Evolutionary conservation across 768 basidiomycete genomes (phyloP), one percentile per base, ranked within the genome.

Genomic region (Phaffia tasmanica): DNA sequence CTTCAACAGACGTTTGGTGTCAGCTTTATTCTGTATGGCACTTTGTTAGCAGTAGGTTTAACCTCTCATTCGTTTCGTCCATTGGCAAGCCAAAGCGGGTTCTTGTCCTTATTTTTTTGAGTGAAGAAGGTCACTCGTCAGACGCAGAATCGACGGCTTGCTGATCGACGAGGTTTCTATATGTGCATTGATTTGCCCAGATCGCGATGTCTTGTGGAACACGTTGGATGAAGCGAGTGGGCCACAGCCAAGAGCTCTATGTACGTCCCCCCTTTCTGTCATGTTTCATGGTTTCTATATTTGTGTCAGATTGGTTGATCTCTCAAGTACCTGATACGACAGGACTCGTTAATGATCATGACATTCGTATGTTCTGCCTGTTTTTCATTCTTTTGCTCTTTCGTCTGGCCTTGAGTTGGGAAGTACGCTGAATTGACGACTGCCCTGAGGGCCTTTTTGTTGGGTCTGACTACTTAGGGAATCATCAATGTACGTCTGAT

Each of bases 341-440:
- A 65, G 64, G 66, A 69, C 27, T 69, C 67, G 35, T 58, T 69
- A 42, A 69, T 69, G 67, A 69, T 69, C 53, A 53, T 63, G 48
- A 69, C 57, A 8, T 69, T 64, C 59, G 59, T 23, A 54, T 11
- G 35, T 54, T 57, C 25, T 27, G 9, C 56, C 32, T 42, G n/a
- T n/a, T 11, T 42, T 42, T 11, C 11, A 42, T 42, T 42, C 35
- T 42, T 42, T 11, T 42, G 11, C 11, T 42, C 35, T 5, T 57
- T 23, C 6, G 27, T 57, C 27, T 27, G 56, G 32, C n/a, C 56
- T 9, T 57, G 11, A 57, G 6, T 42, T 42, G 35, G 11, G 35
- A 11, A 11, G 11, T 42, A 4, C 11, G 35, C 4, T 42, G 35
- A 42, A 42, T 42, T 42, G 35, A 5, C 25, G 7, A 25, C 27